These are phyloP conservation scores for Suillus ampliporus DNA, from an alignment of 768 basidiomycete species.

Conservation along the genomic window DNA sequence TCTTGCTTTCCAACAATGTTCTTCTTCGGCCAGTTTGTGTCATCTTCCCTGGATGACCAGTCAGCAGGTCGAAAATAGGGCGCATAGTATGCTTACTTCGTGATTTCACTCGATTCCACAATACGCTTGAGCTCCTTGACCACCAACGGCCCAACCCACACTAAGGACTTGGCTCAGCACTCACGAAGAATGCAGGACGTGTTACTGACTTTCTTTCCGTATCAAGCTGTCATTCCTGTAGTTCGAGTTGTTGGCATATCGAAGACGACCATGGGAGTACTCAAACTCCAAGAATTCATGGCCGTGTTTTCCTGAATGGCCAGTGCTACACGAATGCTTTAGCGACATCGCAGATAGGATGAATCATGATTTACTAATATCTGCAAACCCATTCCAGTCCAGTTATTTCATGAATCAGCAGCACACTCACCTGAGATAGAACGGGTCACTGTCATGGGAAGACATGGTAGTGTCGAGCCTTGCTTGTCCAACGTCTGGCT, in stretches of 20 bases:
- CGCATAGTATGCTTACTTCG: conserved; percentile 60
- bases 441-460: conserved; percentile 68
- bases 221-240: conserved; percentile 98
- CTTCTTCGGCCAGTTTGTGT: conserved; percentile 98
- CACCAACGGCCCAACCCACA: conserved; percentile 93
- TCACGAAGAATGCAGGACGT: background rate
- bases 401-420: conserved; percentile 16
- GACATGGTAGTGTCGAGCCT: conserved; percentile 10
- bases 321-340: conserved; percentile 51
- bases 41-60: conserved; percentile 82
- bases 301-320: conserved; percentile 98
- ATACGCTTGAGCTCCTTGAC: conserved; percentile 95
- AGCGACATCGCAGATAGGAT: conserved; percentile 8
- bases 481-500: background rate
- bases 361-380: conserved; percentile 52
- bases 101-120: conserved; percentile 91
- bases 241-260: conserved; percentile 99
- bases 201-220: conserved; percentile 91
- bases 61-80: conserved; percentile 7
- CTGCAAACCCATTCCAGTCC: conserved; percentile 34
- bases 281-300: conserved; percentile 99
- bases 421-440: conserved; percentile 68
- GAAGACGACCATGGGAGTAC: conserved; percentile 93
- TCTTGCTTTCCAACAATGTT: conserved; percentile 99
- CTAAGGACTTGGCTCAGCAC: conserved; percentile 45